These are phyloP conservation scores for Microdochium paspali DNA, from an alignment of 2,329 filamentous ascomycete species.

Conservation along the genomic window DNA sequence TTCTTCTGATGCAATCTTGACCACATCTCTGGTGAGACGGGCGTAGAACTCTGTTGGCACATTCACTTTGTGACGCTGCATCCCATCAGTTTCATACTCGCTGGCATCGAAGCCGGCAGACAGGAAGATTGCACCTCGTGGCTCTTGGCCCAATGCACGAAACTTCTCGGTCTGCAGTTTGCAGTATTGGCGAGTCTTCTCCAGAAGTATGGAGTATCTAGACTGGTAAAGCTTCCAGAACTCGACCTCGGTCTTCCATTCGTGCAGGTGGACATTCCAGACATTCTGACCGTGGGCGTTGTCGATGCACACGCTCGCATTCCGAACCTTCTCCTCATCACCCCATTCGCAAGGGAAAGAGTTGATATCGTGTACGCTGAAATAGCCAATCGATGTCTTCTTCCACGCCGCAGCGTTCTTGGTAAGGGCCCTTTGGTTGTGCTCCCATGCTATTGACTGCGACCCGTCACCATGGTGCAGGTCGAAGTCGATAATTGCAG, in stretches of 20 bases:
- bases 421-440: conserved; percentile 64
- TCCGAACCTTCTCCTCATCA: conserved; percentile 88
- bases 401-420: conserved; percentile 70
- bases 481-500: conserved; percentile 88
- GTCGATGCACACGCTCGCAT: conserved; percentile 88
- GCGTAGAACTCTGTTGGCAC: conserved; percentile 97
- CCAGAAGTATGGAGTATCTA: conserved; percentile 66
- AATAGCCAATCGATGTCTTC: conserved; percentile 86
- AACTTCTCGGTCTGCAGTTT: conserved; percentile 60
- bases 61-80: conserved; percentile 94
- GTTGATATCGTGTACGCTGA: conserved; percentile 96
- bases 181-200: conserved; percentile 76
- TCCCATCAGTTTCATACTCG: conserved; percentile 83
- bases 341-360: conserved; percentile 93
- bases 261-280: conserved; percentile 91
- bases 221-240: conserved; percentile 85
- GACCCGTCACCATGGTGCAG: conserved; percentile 93
- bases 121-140: conserved; percentile 84
- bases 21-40: conserved; percentile 76
- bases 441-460: conserved; percentile 84
- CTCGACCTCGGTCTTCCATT: conserved; percentile 72
- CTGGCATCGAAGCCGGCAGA: conserved; percentile 96
- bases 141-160: conserved; percentile 45
- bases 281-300: conserved; percentile 89
- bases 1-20: conserved; percentile 72